Percentiles rank a stretch among this genome's conserved stretches.
These are phyloP conservation scores for Grosmannia clavigera DNA, from an alignment of 2,329 filamentous ascomycete species.

Conservation along the genomic window DNA sequence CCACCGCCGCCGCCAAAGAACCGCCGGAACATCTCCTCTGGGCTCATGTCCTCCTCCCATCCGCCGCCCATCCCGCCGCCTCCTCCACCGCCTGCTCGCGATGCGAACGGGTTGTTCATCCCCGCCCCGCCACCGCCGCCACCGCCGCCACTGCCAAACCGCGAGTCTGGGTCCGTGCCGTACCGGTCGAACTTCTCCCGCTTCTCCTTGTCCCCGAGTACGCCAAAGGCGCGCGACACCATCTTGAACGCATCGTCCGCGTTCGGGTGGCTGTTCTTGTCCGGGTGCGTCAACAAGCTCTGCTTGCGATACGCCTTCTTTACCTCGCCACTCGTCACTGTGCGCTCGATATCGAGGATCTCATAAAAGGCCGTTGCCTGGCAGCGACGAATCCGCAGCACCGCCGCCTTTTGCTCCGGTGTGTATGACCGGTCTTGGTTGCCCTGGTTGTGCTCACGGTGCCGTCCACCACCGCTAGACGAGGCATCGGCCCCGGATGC, in stretches of 20 bases:
- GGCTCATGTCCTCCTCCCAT: conserved; percentile 86
- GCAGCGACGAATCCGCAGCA: conserved; percentile 79
- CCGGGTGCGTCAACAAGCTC: conserved; percentile 87
- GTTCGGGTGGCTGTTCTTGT: conserved; percentile 94
- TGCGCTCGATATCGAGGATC: conserved; percentile 60
- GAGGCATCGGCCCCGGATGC: conserved; percentile 42
- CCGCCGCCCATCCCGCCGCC: conserved; percentile 37
- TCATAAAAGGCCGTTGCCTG: conserved; percentile 86
- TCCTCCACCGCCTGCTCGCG: conserved; percentile 10
- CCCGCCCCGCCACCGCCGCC: conserved; percentile 19
- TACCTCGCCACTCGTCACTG: conserved; percentile 70
- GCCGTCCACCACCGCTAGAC: conserved; percentile 23
- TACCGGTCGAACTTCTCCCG: conserved; percentile 76
- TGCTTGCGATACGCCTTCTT: conserved; percentile 97
- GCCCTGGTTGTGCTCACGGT: conserved; percentile 62
- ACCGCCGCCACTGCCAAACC: conserved; percentile 52
- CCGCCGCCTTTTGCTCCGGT: conserved; percentile 79
- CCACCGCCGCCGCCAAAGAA: conserved; percentile 81
- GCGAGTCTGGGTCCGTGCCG: conserved; percentile 82
- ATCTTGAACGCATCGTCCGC: conserved; percentile 98
- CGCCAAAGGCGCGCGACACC: conserved; percentile 86
- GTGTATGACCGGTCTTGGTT: conserved; percentile 71
- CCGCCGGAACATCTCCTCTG: conserved; percentile 91
- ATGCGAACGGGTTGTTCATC: conserved; percentile 7
- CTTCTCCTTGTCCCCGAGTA: conserved; percentile 89